Conservation (phyloP, 1,284 basidiomycete species). For the Boletus smithii region DNA sequence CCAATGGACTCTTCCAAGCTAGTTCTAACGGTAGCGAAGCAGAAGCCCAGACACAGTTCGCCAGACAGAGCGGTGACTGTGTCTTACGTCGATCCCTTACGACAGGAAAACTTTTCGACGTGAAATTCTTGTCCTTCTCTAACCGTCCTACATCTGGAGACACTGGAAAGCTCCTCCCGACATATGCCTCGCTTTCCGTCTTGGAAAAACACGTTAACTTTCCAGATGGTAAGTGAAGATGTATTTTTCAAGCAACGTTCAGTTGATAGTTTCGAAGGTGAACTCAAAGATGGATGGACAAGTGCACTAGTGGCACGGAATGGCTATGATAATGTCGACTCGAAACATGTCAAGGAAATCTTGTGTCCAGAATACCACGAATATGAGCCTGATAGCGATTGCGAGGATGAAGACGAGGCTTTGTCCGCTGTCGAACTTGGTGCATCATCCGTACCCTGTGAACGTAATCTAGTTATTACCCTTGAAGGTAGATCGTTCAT, state of each 20-base stretch:
- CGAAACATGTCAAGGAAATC: slow-evolving; percentile 10
- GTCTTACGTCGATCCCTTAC: slow-evolving; percentile 19
- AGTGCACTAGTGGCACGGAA: slow-evolving; percentile 1
- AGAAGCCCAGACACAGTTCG: slow-evolving; percentile 4
- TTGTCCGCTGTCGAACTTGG: not conserved
- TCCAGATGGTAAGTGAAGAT: slow-evolving; percentile 10
- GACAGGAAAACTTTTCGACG: slow-evolving; percentile 23
- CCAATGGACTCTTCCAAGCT: slow-evolving; percentile 17
- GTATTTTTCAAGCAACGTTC: not conserved
- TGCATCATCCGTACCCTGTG: not conserved
- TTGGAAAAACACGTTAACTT: slow-evolving; percentile 14
- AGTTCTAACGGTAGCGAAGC: not conserved
- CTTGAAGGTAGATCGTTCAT: slow-evolving; percentile 7
- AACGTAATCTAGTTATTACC: not conserved
- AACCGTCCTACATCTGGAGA: not conserved
- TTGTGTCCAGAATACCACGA: slow-evolving; percentile 14
- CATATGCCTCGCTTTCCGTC: slow-evolving; percentile 20
- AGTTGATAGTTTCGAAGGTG: slow-evolving; percentile 13
- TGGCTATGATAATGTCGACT: not conserved
- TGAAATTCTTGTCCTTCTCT: slow-evolving; percentile 18
- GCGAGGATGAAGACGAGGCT: slow-evolving; percentile 18
- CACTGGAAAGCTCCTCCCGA: not conserved
- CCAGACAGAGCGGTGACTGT: slow-evolving; percentile 6
- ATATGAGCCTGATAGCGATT: slow-evolving; percentile 29
- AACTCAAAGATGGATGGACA: slow-evolving; percentile 10